These are phyloP conservation scores for Solanum corneliomulleri DNA, from an alignment of 257 asterid species.

Conservation along the genomic window DNA sequence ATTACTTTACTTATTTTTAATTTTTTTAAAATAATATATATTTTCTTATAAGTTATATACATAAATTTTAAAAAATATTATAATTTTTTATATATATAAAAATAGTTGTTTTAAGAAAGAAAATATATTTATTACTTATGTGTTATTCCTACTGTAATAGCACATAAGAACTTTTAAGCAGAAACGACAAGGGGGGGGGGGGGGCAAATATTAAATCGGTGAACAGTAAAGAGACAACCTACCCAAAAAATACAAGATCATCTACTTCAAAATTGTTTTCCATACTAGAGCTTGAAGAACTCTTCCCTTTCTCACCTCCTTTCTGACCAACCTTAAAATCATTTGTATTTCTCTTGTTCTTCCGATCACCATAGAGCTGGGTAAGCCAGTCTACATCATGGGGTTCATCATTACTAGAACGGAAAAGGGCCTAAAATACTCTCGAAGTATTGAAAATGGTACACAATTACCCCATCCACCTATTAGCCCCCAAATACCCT, in stretches of 20 bases:
- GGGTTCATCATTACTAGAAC: slow-evolving; percentile 42
- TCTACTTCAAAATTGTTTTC: slow-evolving; percentile 57
- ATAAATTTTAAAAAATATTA: no score
- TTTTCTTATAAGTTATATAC: no score
- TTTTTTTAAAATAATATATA: no score
- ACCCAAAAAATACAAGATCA: slow-evolving; percentile 91
- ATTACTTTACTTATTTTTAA: no score
- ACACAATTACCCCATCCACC: no score
- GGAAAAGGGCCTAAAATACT: no score
- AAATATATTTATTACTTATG: no score
- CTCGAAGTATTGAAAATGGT: no score
- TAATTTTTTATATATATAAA: no score
- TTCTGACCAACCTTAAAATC: slow-evolving; percentile 38
- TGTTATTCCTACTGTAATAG: slow-evolving; percentile 31
- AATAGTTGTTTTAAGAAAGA: no score
- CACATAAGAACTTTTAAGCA: slow-evolving; percentile 3
- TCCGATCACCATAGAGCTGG: slow-evolving; percentile 70
- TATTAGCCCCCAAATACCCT: no score
- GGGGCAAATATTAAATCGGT: neutral
- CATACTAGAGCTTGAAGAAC: slow-evolving; percentile 41
- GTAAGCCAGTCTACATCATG: slow-evolving; percentile 74
- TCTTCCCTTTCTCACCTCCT: slow-evolving; percentile 46
- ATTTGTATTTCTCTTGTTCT: slow-evolving; percentile 28
- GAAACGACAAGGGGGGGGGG: neutral
- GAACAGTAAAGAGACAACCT: slow-evolving; percentile 11